Evolutionary conservation across 495 filamentous ascomycete species (phyloP), one percentile per base, ranked within the genome.

Genomic region (Rhypophila decipiens): DNA sequence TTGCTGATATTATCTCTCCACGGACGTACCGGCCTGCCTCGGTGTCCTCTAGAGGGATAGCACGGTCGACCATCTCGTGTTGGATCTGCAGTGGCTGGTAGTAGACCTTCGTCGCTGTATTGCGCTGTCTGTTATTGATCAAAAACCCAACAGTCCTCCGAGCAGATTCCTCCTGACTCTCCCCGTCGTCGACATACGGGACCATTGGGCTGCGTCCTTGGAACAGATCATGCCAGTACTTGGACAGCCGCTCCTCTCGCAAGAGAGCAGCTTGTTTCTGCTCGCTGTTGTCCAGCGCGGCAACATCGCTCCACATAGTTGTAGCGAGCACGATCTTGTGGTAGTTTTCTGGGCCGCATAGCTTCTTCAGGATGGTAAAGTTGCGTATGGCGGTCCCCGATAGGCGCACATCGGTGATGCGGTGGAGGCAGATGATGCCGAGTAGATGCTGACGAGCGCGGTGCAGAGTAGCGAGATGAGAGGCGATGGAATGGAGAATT

Each of bases 321-420:
- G 73, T 76, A 2, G 51, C 63, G 0, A 78, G 58, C 0, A 71
- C 46, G 11, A 77, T 71, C 0, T 61, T 61, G 9, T 55, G 41
- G 19, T 75, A 45, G n/a, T 43, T 58, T 1, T 67, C 46, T 0
- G 53, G 37, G 0, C 73, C 76, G 42, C 68, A 71, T 0, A 78
- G 49, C 38, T 67, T 55, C n/a, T 61, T 52, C 49, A 78, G 76
- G 51, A 72, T 69, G n/a, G 27, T 31, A 0, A 79, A 29, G 31
- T 72, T 74, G 5, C 55, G 60, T 21, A 49, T 54, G 11, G 67
- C 64, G 0, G 72, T 66, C 0, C 69, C 68, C 22, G 51, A 17
- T 52, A 77, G 60, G 0, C 69, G 49, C 0, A 43, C 34, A n/a
- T 54, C 51, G 27, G 31, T 46, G 41, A 54, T 54, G 15, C 46